These are phyloP conservation scores for Glycyrrhiza uralensis DNA, from an alignment of 306 rosid genomes.

Conservation along the genomic window DNA sequence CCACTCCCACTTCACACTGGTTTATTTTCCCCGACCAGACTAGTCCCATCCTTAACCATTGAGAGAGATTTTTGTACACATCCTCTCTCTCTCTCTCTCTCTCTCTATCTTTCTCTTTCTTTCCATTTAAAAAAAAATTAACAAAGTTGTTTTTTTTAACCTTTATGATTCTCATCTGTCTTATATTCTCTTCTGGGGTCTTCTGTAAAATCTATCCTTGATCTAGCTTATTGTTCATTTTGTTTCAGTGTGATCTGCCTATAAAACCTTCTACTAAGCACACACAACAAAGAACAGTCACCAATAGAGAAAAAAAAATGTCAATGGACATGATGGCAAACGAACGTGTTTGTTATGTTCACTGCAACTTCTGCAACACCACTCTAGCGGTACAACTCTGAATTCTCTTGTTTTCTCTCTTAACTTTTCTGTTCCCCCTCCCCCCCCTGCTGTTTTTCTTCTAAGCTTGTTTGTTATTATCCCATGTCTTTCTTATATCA, in stretches of 20 bases:
- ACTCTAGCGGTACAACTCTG: constrained; percentile 85
- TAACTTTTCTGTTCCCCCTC: not conserved
- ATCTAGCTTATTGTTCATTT: constrained; percentile 30
- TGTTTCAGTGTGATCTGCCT: constrained; percentile 38
- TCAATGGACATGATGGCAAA: constrained; percentile 90
- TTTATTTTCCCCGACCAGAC: constrained; percentile 76
- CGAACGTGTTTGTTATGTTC: constrained; percentile 99
- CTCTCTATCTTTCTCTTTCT: not conserved
- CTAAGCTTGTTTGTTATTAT: constrained; percentile 25
- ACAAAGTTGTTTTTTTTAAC: constrained; percentile 1
- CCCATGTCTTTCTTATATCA: constrained; percentile 36
- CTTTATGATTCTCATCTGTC: constrained; percentile 22
- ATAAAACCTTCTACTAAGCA: constrained; percentile 31
- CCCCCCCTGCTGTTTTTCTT: no score
- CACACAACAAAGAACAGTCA: constrained; percentile 19
- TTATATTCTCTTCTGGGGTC: constrained; percentile 11
- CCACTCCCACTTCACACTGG: constrained; percentile 43
- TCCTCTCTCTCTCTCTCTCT: not conserved
- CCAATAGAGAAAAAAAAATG: constrained; percentile 36
- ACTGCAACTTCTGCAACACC: constrained; percentile 99
- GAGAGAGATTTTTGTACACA: constrained; percentile 51
- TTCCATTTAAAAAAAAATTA: not conserved
- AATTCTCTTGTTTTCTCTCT: constrained; percentile 24
- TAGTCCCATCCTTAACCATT: constrained; percentile 85
- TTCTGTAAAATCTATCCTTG: constrained; percentile 35